Evolutionary conservation across 2,329 filamentous ascomycete species (phyloP).

Genomic region (Cytospora paraplurivora): DNA sequence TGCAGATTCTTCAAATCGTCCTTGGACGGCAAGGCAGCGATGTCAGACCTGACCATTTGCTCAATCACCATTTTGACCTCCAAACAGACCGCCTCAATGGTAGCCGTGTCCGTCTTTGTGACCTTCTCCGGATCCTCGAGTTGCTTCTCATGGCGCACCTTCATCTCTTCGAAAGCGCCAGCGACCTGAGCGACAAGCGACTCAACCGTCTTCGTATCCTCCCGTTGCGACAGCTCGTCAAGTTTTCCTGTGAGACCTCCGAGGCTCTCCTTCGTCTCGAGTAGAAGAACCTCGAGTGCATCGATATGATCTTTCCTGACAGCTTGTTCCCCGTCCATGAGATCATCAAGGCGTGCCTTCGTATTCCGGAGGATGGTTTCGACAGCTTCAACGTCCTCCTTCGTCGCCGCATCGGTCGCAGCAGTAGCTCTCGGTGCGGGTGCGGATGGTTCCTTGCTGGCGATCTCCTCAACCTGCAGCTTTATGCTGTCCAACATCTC

Average conservation of each 20-base stretch:
- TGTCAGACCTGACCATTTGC: conserved; percentile 70
- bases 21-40: conserved; percentile 72
- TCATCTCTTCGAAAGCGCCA: conserved; percentile 73
- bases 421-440: conserved; percentile 31
- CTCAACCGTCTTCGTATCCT: conserved; percentile 77
- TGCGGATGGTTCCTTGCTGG: conserved; percentile 33
- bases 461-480: conserved; percentile 40
- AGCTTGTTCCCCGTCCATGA: conserved; percentile 70
- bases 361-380: conserved; percentile 89
- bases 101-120: conserved; percentile 79
- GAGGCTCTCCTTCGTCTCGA: conserved; percentile 75
- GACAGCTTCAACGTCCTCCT: conserved; percentile 87
- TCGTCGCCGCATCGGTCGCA: conserved; percentile 58
- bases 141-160: conserved; percentile 55
- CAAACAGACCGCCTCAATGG: conserved; percentile 77
- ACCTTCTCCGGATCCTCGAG: conserved; percentile 64
- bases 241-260: conserved; percentile 66
- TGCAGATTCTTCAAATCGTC: conserved; percentile 74
- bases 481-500: conserved; percentile 52
- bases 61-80: conserved; percentile 82
- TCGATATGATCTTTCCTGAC: conserved; percentile 68
- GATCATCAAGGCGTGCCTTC: conserved; percentile 82
- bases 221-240: conserved; percentile 72
- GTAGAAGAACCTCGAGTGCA: conserved; percentile 65
- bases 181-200: conserved; percentile 78